Base-by-base conservation (phyloP, 768 basidiomycete species). In the Tylopilus rubrobrunneus region DNA sequence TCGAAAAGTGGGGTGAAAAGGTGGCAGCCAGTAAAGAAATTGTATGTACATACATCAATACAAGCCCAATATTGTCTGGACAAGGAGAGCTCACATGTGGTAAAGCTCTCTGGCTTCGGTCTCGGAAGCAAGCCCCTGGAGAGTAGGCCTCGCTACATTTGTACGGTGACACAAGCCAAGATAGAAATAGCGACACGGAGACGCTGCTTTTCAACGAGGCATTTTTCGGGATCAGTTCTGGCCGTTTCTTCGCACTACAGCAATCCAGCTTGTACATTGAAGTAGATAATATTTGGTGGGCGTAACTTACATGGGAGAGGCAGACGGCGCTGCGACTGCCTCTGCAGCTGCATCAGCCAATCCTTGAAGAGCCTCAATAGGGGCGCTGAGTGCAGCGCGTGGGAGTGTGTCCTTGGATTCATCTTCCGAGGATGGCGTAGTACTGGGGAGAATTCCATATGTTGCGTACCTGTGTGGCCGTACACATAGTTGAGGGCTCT, bases 1-100 rank as follows among this genome's bases (percentile, higher is more conserved):
- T 97, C 93, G 76, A 95, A 97, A 57, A 97, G 78, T 45, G 95
- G 94, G 60, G 97, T 92, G 78, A 97, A 98, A 68, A 94, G 81
- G 75, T 97, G 90, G 73, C 93, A 97, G 46, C 94, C 94, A 53
- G 89, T 86, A 76, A 96, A 96, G 79, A 96, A 98, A 66, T 91
- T 93, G 76, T 10, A 31, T 7, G 29, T 56, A 27, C 55, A 28
- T 29, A 29, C 46, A 43, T 63, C n/a, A 55, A 43, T 33, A 46
- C 14, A 10, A 48, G 42, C 5, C 25, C 17, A 14, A 40, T 34
- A 37, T n/a, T n/a, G 11, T 1, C 25, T 33, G 48, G 65, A 65
- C 31, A 33, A 60, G 21, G 60, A 48, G 45, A 66, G 62, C 81
- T 73, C 56, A 92, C 88, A 95, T 92, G 74, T 92, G 87, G 76